These are phyloP conservation scores for Chloromonas sp. DNA, from an alignment of 163 green algal genomes.

Conservation along the genomic window DNA sequence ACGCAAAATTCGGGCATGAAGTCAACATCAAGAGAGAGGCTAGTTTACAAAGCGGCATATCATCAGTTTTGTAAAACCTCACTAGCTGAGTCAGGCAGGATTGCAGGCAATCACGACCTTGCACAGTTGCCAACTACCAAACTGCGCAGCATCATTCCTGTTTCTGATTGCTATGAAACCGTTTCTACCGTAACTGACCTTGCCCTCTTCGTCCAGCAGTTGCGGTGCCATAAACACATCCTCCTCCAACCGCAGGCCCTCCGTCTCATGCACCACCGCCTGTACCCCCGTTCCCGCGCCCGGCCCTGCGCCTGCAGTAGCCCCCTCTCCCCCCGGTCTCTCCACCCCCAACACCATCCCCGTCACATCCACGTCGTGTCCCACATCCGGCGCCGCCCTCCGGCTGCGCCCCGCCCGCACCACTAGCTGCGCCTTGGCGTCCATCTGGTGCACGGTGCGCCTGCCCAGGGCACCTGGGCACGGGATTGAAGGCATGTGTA, in stretches of 20 bases:
- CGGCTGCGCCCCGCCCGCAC: slow-evolving; percentile 8
- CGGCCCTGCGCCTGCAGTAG: too few relatives aligned
- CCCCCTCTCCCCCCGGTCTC: too few relatives aligned
- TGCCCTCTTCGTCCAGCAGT: slow-evolving; percentile 27
- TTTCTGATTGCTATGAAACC: too few relatives aligned
- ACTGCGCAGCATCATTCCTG: too few relatives aligned
- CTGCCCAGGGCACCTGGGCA: slow-evolving; percentile 67
- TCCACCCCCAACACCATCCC: slow-evolving; percentile 11
- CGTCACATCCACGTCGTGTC: slow-evolving; percentile 11
- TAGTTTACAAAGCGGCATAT: too few relatives aligned
- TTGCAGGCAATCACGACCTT: background rate
- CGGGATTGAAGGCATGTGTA: background rate
- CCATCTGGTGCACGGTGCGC: slow-evolving; percentile 82
- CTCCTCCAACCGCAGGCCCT: slow-evolving; percentile 23
- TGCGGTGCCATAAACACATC: slow-evolving; percentile 52
- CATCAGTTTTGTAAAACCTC: background rate
- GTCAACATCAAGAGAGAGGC: background rate
- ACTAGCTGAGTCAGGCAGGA: background rate
- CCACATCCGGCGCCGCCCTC: too few relatives aligned
- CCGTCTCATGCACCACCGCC: background rate
- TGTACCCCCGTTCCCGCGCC: too few relatives aligned
- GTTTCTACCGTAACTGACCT: background rate
- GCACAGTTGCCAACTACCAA: too few relatives aligned
- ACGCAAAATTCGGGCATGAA: background rate
- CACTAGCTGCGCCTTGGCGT: slow-evolving; percentile 82